phyloP scores from a whole-genome alignment of 768 basidiomycete species.

The Dictyophora rubrovolvata region DNA sequence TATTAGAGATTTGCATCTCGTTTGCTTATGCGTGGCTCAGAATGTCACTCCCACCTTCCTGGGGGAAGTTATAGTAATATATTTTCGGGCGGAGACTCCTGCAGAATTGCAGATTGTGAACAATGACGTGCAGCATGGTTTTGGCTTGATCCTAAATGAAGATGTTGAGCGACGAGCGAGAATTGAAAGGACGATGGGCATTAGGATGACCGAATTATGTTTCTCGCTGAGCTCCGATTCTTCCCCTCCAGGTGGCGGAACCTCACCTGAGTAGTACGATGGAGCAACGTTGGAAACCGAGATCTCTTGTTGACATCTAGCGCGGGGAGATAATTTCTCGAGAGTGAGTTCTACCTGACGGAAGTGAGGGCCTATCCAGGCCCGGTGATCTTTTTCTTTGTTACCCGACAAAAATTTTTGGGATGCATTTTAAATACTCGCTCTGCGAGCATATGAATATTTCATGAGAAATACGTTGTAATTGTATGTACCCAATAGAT shows the following conservation, averaged over 20 bases:
- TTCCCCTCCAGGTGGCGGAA: conserved; percentile 4
- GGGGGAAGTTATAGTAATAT: neutral
- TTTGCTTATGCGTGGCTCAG: neutral
- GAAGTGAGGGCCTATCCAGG: neutral
- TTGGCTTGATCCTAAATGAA: neutral
- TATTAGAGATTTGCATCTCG: conserved; percentile 10
- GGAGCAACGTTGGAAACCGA: conserved; percentile 7
- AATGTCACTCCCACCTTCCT: neutral
- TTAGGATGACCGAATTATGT: neutral
- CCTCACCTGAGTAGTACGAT: conserved; percentile 7
- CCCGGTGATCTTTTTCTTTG: neutral
- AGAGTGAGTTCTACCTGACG: neutral
- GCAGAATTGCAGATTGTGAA: neutral
- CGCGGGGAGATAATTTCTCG: conserved; percentile 1
- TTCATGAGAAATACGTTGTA: neutral
- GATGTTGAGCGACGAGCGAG: neutral
- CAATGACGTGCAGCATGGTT: neutral
- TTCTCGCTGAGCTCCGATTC: neutral
- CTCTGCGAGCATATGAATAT: conserved; percentile 1
- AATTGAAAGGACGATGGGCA: neutral
- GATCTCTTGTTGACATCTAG: neutral
- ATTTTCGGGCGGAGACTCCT: neutral
- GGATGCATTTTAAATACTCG: neutral
- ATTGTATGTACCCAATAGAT: too few relatives aligned
- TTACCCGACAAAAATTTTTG: neutral